Conservation (phyloP, 2,329 filamentous ascomycete genomes). For the Curvularia spicifera region DNA sequence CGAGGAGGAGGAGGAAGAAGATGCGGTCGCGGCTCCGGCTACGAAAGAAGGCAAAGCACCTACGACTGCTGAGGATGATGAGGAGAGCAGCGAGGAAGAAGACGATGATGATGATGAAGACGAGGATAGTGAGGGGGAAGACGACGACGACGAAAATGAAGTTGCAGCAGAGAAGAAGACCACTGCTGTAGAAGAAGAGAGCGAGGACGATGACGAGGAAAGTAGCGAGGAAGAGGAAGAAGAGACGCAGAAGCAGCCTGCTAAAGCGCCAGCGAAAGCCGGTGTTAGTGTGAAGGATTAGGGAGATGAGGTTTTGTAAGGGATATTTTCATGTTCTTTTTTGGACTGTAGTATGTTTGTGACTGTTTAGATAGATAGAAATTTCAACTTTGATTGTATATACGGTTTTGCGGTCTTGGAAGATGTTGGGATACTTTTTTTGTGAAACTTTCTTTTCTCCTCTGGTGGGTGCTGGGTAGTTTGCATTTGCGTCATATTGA, state of each 20-base stretch:
- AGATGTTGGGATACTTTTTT: too few relatives aligned
- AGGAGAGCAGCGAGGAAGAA: constrained; percentile 17
- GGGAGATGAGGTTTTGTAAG: too few relatives aligned
- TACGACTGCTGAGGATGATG: constrained; percentile 1
- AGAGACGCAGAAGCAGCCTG: constrained; percentile 32
- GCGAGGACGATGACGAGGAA: constrained; percentile 1
- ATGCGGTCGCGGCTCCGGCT: background rate
- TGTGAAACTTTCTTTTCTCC: too few relatives aligned
- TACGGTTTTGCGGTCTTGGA: too few relatives aligned
- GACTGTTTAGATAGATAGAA: too few relatives aligned
- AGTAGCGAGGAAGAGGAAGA: constrained; percentile 14
- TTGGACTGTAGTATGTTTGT: too few relatives aligned
- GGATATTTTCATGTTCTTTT: too few relatives aligned
- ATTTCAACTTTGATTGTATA: too few relatives aligned
- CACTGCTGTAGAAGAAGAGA: background rate
- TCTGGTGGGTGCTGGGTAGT: too few relatives aligned
- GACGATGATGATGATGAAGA: constrained; percentile 18
- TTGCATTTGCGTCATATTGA: too few relatives aligned
- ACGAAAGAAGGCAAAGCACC: background rate
- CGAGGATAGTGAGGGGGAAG: constrained; percentile 12
- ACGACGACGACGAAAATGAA: constrained; percentile 12
- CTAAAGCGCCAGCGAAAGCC: constrained; percentile 40
- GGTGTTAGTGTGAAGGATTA: constrained; percentile 50
- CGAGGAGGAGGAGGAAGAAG: constrained; percentile 1
- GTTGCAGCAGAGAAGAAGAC: background rate